A percentile compares a stretch with the other conserved stretches of the same genome.
phyloP scores from a whole-genome alignment of 768 basidiomycete species.

The Collybia sp. region DNA sequence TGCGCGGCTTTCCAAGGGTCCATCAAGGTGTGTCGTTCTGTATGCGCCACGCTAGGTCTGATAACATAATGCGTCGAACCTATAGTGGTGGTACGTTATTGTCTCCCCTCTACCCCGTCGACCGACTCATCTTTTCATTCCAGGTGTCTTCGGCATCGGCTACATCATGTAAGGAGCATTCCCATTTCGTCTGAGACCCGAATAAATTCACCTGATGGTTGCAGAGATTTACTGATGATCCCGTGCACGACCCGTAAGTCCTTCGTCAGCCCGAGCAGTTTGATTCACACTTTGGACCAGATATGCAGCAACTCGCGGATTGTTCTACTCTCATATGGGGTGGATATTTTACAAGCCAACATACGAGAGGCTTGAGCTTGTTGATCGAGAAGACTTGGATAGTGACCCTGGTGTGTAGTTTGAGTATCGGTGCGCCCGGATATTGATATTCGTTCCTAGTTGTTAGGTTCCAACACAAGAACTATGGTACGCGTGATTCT shows the following conservation, averaged over 20 bases:
- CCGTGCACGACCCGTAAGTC: constrained; percentile 59
- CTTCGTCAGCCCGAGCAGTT: not conserved
- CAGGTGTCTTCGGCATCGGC: constrained; percentile 68
- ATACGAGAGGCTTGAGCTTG: constrained; percentile 55
- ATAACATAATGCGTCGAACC: constrained; percentile 1
- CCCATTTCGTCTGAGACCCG: no score
- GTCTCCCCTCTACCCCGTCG: not conserved
- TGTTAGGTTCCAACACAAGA: constrained; percentile 54
- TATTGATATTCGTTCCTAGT: constrained; percentile 36
- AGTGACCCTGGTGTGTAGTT: constrained; percentile 55
- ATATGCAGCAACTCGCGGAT: constrained; percentile 69
- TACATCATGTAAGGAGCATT: constrained; percentile 57
- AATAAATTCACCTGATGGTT: no score
- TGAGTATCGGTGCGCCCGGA: not conserved
- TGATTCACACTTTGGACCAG: constrained; percentile 12
- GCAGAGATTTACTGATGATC: constrained; percentile 69
- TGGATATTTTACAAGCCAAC: constrained; percentile 82
- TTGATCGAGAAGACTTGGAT: constrained; percentile 68
- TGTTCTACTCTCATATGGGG: constrained; percentile 77
- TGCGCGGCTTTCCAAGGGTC: constrained; percentile 77
- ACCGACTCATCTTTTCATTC: not conserved
- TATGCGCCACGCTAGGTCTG: not conserved
- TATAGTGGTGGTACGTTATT: constrained; percentile 48
- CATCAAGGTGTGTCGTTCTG: constrained; percentile 49
- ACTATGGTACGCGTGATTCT: constrained; percentile 42